Evolutionary conservation across 768 basidiomycete species (phyloP).

Genomic region (Stropharia rugosoannulata): DNA sequence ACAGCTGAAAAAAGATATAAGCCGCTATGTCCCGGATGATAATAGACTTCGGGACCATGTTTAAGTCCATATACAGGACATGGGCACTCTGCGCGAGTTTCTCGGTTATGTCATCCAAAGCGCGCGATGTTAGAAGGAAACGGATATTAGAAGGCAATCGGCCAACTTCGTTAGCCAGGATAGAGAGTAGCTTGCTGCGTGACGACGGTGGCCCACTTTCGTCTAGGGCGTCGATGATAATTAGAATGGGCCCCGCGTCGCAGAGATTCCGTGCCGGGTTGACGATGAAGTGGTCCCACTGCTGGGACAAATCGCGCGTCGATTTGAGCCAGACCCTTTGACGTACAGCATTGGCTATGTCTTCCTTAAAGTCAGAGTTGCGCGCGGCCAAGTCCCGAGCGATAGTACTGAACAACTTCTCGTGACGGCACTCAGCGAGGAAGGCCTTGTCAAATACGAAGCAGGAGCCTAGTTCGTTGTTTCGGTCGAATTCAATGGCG

Average conservation of each 20-base stretch:
- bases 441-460: conserved; percentile 28
- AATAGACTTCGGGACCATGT: neutral
- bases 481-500: conserved; percentile 18
- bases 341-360: conserved; percentile 1
- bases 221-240: conserved; percentile 37
- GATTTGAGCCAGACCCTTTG: conserved; percentile 6
- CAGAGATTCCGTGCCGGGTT: conserved; percentile 8
- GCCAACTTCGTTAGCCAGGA: conserved; percentile 14
- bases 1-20: neutral
- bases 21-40: conserved; percentile 1
- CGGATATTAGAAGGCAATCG: conserved; percentile 26
- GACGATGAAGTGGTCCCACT: conserved; percentile 17
- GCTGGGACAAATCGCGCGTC: conserved; percentile 9
- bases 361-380: conserved; percentile 4
- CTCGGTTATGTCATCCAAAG: conserved; percentile 22
- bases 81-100: conserved; percentile 1
- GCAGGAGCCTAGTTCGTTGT: conserved; percentile 27
- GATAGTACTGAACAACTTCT: conserved; percentile 30
- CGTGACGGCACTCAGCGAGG: conserved; percentile 16
- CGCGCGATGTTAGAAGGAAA: conserved; percentile 30
- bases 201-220: conserved; percentile 25
- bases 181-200: conserved; percentile 17
- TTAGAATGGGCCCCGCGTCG: conserved; percentile 16
- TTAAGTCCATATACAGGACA: neutral
- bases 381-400: conserved; percentile 26